These are phyloP conservation scores for Phoma sp. DNA, from an alignment of 2,329 filamentous ascomycete species.

Conservation along the genomic window DNA sequence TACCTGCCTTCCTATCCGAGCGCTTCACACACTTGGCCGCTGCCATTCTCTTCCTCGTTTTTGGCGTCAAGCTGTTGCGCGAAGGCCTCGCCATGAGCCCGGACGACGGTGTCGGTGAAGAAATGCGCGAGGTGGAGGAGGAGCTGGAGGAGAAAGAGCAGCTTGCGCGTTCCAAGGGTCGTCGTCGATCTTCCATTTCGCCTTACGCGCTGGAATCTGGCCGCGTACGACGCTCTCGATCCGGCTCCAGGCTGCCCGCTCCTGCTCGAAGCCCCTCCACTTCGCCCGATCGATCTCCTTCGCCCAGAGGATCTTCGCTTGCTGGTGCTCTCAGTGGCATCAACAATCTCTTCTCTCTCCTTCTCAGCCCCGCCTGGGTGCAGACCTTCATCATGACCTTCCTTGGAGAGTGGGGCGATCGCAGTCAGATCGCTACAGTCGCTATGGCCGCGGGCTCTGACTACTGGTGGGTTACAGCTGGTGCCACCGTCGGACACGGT, in stretches of 20 bases:
- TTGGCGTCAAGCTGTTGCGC: conserved; percentile 80
- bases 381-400: conserved; percentile 99
- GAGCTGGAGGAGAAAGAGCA: conserved; percentile 94
- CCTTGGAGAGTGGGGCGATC: conserved; percentile 95
- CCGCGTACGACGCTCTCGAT: conserved; percentile 73
- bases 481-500: conserved; percentile 83
- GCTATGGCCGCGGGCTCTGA: conserved; percentile 98
- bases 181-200: conserved; percentile 71
- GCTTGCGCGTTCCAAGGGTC: conserved; percentile 67
- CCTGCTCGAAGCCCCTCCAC: conserved; percentile 80
- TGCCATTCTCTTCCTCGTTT: conserved; percentile 83
- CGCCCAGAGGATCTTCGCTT: conserved; percentile 61
- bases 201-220: conserved; percentile 84
- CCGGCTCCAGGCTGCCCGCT: conserved; percentile 78
- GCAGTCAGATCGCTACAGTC: conserved; percentile 97
- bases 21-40: conserved; percentile 89
- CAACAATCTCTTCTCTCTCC: conserved; percentile 83
- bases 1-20: conserved; percentile 88
- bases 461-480: conserved; percentile 97
- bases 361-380: conserved; percentile 96
- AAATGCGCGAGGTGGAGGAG: conserved; percentile 96
- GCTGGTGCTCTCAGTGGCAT: conserved; percentile 67
- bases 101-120: conserved; percentile 89
- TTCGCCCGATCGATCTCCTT: conserved; percentile 49
- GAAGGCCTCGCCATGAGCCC: conserved; percentile 90